These are phyloP conservation scores for Aspergillus wentii DNA, from an alignment of 495 filamentous ascomycete species.

Conservation along the genomic window DNA sequence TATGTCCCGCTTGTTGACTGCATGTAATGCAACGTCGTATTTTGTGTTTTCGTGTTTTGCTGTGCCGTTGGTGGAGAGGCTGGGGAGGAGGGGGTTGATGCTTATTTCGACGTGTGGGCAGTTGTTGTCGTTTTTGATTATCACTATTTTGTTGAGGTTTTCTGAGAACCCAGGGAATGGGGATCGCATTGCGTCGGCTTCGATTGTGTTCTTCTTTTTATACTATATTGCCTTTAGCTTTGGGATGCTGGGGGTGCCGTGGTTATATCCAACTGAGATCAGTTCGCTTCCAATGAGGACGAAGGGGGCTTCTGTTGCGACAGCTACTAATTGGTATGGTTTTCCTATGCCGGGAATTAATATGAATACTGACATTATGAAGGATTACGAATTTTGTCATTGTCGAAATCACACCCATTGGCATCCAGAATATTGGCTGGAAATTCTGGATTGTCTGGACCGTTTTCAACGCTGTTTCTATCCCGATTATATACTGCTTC, in stretches of 20 bases:
- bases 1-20: slow-evolving; percentile 36
- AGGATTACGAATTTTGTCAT: slow-evolving; percentile 50
- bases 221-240: slow-evolving; percentile 47
- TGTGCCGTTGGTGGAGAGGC: slow-evolving; percentile 39
- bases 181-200: slow-evolving; percentile 27
- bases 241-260: slow-evolving; percentile 36
- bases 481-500: slow-evolving; percentile 40
- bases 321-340: slow-evolving; percentile 36
- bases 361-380: no score
- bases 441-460: slow-evolving; percentile 58
- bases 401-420: slow-evolving; percentile 54
- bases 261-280: slow-evolving; percentile 34
- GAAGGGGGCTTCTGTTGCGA: slow-evolving; percentile 28
- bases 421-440: slow-evolving; percentile 51
- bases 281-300: slow-evolving; percentile 35
- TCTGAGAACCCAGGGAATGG: slow-evolving; percentile 21
- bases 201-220: slow-evolving; percentile 44
- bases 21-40: slow-evolving; percentile 26
- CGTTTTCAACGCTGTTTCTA: slow-evolving; percentile 47
- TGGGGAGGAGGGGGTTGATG: slow-evolving; percentile 31
- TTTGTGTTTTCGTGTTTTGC: slow-evolving; percentile 30
- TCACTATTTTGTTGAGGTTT: slow-evolving; percentile 39
- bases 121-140: slow-evolving; percentile 43
- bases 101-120: slow-evolving; percentile 37
- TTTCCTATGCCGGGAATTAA: no score